A percentile compares a stretch with the other conserved stretches of the same genome.
Evolutionary conservation across 805 yeast species (phyloP).

Genomic region (Monosporozyma servazzii): DNA sequence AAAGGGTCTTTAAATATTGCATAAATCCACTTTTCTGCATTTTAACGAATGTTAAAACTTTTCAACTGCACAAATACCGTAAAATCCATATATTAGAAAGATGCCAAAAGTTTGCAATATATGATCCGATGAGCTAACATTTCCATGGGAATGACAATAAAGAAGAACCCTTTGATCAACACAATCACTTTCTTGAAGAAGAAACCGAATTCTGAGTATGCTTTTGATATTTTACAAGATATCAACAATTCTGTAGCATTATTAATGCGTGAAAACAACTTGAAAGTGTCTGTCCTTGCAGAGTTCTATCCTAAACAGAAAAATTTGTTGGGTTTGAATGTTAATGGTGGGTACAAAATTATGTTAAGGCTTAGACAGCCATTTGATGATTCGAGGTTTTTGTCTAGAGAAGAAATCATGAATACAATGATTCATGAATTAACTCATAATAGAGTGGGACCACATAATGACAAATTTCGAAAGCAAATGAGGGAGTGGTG

Average conservation of each 20-base stretch:
- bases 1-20: background rate
- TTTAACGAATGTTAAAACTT: background rate
- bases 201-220: conserved; percentile 4
- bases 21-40: background rate
- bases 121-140: background rate
- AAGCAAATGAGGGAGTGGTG: conserved; percentile 52
- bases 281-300: conserved; percentile 57
- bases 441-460: conserved; percentile 69
- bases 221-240: conserved; percentile 25
- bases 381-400: conserved; percentile 41
- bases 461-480: conserved; percentile 71
- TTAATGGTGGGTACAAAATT: conserved; percentile 66
- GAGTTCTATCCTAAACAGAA: conserved; percentile 75
- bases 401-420: conserved; percentile 54
- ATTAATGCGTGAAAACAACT: conserved; percentile 56
- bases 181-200: conserved; percentile 5
- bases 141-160: background rate
- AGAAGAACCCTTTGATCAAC: conserved; percentile 7
- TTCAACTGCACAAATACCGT: background rate
- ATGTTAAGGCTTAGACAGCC: conserved; percentile 60
- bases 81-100: background rate
- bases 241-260: conserved; percentile 69
- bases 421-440: conserved; percentile 87
- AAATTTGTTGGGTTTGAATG: conserved; percentile 68
- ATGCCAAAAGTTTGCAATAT: background rate